Base-by-base conservation (phyloP, 768 basidiomycete genomes). In the Termitomyces sp. region DNA sequence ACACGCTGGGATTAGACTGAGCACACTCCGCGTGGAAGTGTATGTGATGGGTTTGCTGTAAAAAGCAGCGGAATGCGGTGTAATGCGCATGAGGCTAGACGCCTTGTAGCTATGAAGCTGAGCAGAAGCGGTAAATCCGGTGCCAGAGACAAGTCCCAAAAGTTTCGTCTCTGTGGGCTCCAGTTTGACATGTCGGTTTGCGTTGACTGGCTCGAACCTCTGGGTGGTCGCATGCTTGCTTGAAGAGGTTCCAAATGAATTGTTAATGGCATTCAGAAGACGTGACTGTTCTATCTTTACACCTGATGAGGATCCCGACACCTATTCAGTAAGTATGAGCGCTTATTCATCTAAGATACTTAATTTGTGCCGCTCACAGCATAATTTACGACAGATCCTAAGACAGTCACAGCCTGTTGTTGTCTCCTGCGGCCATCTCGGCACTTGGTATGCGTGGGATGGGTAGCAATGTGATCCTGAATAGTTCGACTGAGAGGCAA, bases 381-480 rank as follows among this genome's bases (percentile, higher is more conserved):
- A 54, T 40, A 8, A 38, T 53, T 6, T 29, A 38, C 25, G 2
- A 14, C 20, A 53, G 36, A 7, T 53, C 52, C 52, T 38, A 53
- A 38, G 37, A 38, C 11, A 38, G 37, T 20, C 52, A 53, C 52
- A 20, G 48, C 60, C 53, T 51, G 32, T 60, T 50, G 64, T 36
- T 64, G 60, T 58, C 69, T 70, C 51, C 73, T 60, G 36, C 74
- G 72, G 43, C 45, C 60, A 53, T 65, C 62, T 15, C 73, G 69
- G 20, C 51, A 64, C 52, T 52, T 60, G 50, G 60, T 56, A 60
- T 77, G 75, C 4, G 68, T 74, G 12, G 70, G 65, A 57, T 76
- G 70, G 12, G 32, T 42, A 36, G 62, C 63, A 31, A 76, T 70
- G 63, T 77, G 77, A 15, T 53, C 34, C 76, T 77, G 38, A 3